Evolutionary conservation across 768 basidiomycete species (phyloP).

Genomic region (Termitomyces sp.): DNA sequence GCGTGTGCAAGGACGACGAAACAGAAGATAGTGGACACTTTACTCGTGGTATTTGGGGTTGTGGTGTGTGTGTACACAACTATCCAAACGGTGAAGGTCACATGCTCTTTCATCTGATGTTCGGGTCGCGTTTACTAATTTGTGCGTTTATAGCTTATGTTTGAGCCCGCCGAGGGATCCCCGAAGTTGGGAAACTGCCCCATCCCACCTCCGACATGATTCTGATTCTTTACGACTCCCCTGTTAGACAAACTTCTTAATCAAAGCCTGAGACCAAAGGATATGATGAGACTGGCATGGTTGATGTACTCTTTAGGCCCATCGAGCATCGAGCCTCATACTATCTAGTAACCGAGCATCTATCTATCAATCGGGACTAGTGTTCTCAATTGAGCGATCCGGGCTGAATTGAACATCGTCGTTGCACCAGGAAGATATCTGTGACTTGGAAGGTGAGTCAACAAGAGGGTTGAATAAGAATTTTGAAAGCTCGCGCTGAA

Average conservation of each 20-base stretch:
- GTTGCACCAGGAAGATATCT: too few relatives aligned
- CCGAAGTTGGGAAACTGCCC: neutral
- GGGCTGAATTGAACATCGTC: too few relatives aligned
- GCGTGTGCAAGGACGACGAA: constrained; percentile 70
- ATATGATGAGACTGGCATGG: neutral
- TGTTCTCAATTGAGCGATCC: too few relatives aligned
- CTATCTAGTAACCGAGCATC: too few relatives aligned
- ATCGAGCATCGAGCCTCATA: too few relatives aligned
- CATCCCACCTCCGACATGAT: neutral
- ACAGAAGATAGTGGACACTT: constrained; percentile 66
- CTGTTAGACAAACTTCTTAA: neutral
- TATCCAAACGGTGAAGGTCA: constrained; percentile 68
- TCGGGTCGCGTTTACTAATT: neutral
- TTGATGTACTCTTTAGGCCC: too few relatives aligned
- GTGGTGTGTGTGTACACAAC: constrained; percentile 78
- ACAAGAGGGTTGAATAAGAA: too few relatives aligned
- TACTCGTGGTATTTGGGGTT: constrained; percentile 76
- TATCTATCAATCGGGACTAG: too few relatives aligned
- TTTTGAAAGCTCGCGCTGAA: too few relatives aligned
- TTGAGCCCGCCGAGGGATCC: neutral
- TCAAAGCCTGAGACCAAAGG: too few relatives aligned
- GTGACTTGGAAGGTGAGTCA: too few relatives aligned
- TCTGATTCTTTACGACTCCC: neutral
- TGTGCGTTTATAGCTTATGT: neutral
- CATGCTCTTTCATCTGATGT: neutral